phyloP scores from a whole-genome alignment of 108 stramenopile genomes.

The Nitzschia sp. region DNA sequence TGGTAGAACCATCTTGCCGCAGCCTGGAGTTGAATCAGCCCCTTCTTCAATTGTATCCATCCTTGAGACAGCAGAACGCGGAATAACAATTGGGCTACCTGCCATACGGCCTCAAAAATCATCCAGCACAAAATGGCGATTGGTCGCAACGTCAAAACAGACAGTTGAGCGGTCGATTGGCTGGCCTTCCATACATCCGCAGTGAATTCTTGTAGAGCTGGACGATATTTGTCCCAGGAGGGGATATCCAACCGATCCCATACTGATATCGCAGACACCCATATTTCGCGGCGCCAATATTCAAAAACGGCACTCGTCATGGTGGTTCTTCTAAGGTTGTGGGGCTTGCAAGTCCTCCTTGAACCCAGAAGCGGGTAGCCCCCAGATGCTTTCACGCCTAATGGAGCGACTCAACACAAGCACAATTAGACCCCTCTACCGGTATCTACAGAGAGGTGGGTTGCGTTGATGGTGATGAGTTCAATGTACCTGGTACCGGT shows the following conservation, averaged over 20 bases:
- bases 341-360: no score
- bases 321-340: neutral
- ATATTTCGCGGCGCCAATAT: constrained; percentile 1
- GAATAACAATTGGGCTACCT: constrained; percentile 34
- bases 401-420: no score
- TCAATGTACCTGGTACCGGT: no score
- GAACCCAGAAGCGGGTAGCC: no score
- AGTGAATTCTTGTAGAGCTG: constrained; percentile 26
- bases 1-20: constrained; percentile 44
- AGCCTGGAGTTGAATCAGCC: constrained; percentile 37
- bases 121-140: constrained; percentile 47
- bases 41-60: constrained; percentile 40
- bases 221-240: constrained; percentile 42
- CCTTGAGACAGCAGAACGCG: constrained; percentile 48
- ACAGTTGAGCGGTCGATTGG: constrained; percentile 39
- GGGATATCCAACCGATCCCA: constrained; percentile 45
- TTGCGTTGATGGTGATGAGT: no score
- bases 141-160: constrained; percentile 53
- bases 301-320: neutral
- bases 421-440: no score
- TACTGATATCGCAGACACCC: neutral
- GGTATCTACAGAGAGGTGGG: no score
- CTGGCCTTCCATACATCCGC: constrained; percentile 40
- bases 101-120: constrained; percentile 31
- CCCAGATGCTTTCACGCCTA: no score